Conservation (phyloP, 2,329 filamentous ascomycete genomes). For the Aschersonia sp. region DNA sequence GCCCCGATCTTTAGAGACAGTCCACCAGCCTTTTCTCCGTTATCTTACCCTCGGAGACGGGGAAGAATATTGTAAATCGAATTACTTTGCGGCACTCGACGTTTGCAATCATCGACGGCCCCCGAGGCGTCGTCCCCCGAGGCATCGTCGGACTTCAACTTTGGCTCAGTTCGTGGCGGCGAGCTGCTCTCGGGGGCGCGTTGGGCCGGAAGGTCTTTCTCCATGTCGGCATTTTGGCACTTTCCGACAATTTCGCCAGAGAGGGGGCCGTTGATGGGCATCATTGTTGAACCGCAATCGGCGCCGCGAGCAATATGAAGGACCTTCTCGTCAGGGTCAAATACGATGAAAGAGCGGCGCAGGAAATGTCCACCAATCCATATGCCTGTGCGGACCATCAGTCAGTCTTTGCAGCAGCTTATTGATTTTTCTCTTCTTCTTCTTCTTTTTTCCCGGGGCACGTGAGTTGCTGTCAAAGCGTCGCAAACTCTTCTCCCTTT, state of each 20-base stretch:
- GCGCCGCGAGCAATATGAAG: not conserved
- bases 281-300: not conserved
- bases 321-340: not conserved
- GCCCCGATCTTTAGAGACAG: no score
- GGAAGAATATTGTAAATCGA: no score
- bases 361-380: not conserved
- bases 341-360: not conserved
- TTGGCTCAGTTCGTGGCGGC: no score
- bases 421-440: not conserved
- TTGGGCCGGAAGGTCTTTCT: no score
- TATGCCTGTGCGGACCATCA: not conserved
- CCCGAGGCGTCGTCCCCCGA: no score
- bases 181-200: no score
- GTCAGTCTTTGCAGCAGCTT: not conserved
- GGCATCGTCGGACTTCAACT: no score
- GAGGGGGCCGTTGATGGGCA: not conserved
- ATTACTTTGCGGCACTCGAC: no score
- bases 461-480: not conserved
- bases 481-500: no score
- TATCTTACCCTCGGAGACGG: no score
- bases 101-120: no score
- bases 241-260: not conserved
- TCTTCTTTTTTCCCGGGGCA: not conserved
- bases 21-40: no score
- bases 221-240: not conserved